These are phyloP conservation scores for Lentinula detonsa DNA, from an alignment of 768 basidiomycete species.

Conservation along the genomic window DNA sequence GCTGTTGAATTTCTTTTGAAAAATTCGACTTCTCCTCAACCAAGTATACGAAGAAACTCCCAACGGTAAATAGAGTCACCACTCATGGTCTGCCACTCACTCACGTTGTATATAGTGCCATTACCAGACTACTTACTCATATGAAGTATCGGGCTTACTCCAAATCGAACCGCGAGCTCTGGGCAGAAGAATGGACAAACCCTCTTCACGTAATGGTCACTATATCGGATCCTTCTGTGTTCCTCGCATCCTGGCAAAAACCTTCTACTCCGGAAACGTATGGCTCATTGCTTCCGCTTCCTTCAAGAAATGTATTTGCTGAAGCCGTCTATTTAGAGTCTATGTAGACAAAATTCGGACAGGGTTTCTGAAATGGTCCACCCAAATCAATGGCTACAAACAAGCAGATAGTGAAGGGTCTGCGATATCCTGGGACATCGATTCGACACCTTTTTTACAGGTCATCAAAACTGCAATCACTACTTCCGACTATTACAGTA, in stretches of 20 bases:
- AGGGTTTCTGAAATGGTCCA: conserved; percentile 75
- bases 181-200: conserved; percentile 68
- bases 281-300: background rate
- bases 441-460: conserved; percentile 43
- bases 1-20: conserved; percentile 59
- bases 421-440: conserved; percentile 46
- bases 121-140: conserved; percentile 59
- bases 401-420: conserved; percentile 29
- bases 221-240: conserved; percentile 41
- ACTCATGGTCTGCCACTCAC: background rate
- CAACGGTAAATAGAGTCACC: conserved; percentile 43
- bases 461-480: conserved; percentile 42
- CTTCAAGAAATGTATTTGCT: background rate
- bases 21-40: conserved; percentile 65
- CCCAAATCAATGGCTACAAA: conserved; percentile 56
- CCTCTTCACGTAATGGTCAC: conserved; percentile 45
- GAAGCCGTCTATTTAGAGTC: conserved; percentile 19
- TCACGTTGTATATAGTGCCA: conserved; percentile 36
- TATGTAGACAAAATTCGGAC: conserved; percentile 69
- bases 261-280: conserved; percentile 31
- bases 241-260: conserved; percentile 40
- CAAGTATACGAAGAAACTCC: conserved; percentile 55
- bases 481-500: conserved; percentile 53
- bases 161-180: conserved; percentile 54
- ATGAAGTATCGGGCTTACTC: conserved; percentile 77